Conservation (phyloP, 805 yeast species). For the Wickerhamiella slavikovae region DNA sequence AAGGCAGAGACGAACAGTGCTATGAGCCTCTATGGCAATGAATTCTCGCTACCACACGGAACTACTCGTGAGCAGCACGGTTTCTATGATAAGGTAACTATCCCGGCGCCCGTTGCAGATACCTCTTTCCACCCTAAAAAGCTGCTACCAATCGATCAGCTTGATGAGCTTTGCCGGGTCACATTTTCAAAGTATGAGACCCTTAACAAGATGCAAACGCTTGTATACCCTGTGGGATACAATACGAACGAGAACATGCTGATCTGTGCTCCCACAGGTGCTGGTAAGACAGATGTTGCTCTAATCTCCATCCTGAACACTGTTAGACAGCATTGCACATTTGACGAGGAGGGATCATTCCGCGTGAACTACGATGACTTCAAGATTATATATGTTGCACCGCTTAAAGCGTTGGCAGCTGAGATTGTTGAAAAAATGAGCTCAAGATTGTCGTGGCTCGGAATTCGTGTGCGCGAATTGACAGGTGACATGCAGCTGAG, state of each 20-base stretch:
- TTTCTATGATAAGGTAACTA: slow-evolving; percentile 57
- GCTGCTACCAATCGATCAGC: slow-evolving; percentile 34
- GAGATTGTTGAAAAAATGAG: slow-evolving; percentile 86
- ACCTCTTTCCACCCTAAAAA: slow-evolving; percentile 21
- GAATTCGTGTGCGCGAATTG: slow-evolving; percentile 66
- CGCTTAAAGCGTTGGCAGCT: slow-evolving; percentile 84
- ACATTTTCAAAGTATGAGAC: slow-evolving; percentile 64
- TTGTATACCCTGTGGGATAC: slow-evolving; percentile 83
- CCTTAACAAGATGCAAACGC: slow-evolving; percentile 71
- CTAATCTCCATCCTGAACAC: slow-evolving; percentile 60
- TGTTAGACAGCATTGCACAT: slow-evolving; percentile 35
- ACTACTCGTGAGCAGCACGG: slow-evolving; percentile 28
- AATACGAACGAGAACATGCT: slow-evolving; percentile 86
- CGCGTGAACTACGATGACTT: slow-evolving; percentile 67
- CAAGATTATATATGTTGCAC: slow-evolving; percentile 84
- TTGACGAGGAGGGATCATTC: slow-evolving; percentile 26
- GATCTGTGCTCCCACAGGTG: slow-evolving; percentile 96
- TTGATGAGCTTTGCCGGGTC: slow-evolving; percentile 64
- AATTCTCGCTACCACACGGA: slow-evolving; percentile 62
- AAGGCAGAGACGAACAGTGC: slow-evolving; percentile 46
- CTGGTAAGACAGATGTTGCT: slow-evolving; percentile 93
- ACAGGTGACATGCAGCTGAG: slow-evolving; percentile 94
- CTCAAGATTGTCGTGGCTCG: slow-evolving; percentile 61
- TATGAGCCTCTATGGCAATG: slow-evolving; percentile 62
- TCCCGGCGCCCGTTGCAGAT: slow-evolving; percentile 37